Evolutionary conservation across 2,329 filamentous ascomycete genomes (phyloP), one percentile per base, ranked within the genome.

Genomic region (Cladosporium halotolerans): DNA sequence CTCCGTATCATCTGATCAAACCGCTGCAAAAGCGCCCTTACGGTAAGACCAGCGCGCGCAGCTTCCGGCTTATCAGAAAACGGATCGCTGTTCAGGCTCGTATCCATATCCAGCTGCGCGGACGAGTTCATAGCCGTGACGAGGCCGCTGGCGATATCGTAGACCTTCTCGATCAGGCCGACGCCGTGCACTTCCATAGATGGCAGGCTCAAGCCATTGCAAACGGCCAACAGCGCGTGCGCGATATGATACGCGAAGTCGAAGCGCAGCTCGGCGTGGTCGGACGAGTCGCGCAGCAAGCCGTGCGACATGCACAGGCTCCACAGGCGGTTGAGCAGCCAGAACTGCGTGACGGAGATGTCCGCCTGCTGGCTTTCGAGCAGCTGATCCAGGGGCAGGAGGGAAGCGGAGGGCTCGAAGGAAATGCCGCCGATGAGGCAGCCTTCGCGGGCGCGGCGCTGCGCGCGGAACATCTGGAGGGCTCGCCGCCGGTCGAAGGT

Each of bases 141-240:
- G 4, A 62, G 42, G 8, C 62, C 61, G 39, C 60, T 54, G 2
- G 62, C 63, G 34, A 72, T 71, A 52, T 73, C 69, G 40, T 66
- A 72, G 18, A 73, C 55, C 55, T 73, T 73, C 54, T 73, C 70
- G 11, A 70, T 66, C 63, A 62, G 65, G 53, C 51, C 72, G 33
- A 73, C 68, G 3, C 72, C 72, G 54, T 73, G 71, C 0, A 70
- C 68, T 53, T 74, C 72, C 68, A 74, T 71, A 2, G 72, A 68
- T 52, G 57, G 48, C 16, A 63, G 54, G 9, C 49, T 67, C 62
- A 46, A 68, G 13, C 64, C 62, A 34, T 62, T 62, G 52, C 70
- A 73, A 32, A 68, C 60, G 36, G 66, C 59, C 4, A 74, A 55
- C 2, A 71, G 64, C 9, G 64, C 63, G 43, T 67, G 60, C 1